Evolutionary conservation across 1,284 basidiomycete species (phyloP).

Genomic region (Trametes polyzona): DNA sequence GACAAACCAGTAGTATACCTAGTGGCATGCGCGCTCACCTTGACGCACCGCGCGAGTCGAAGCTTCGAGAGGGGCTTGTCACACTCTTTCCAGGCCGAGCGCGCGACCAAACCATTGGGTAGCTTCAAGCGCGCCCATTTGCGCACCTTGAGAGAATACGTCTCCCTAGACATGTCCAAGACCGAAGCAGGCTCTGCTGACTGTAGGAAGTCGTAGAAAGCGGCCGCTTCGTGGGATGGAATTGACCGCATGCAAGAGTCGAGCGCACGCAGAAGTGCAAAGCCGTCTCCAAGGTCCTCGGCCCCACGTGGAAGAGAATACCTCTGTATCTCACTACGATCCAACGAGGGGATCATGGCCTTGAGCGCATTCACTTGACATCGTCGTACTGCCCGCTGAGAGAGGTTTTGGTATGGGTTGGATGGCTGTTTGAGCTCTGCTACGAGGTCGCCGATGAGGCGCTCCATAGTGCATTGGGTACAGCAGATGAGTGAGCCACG

Average conservation of each 20-base stretch:
- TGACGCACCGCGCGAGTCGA: slow-evolving; percentile 12
- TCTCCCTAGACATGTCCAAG: background rate
- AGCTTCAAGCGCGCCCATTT: slow-evolving; percentile 31
- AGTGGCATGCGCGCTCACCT: background rate
- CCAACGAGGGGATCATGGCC: background rate
- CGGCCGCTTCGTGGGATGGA: background rate
- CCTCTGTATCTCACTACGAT: too few species aligned
- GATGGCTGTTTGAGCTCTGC: slow-evolving; percentile 29
- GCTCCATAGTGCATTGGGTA: slow-evolving; percentile 32
- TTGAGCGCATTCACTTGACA: slow-evolving; percentile 28
- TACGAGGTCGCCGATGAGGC: slow-evolving; percentile 31
- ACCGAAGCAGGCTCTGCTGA: background rate
- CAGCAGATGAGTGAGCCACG: slow-evolving; percentile 20
- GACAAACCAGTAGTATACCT: too few species aligned
- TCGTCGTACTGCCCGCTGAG: slow-evolving; percentile 19
- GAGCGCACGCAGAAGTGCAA: background rate
- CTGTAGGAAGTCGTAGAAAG: background rate
- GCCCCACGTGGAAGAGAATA: background rate
- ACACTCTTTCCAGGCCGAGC: slow-evolving; percentile 30
- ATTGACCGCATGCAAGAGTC: background rate
- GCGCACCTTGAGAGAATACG: background rate
- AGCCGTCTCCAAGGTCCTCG: background rate
- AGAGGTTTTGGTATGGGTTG: slow-evolving; percentile 30
- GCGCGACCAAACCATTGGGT: slow-evolving; percentile 34
- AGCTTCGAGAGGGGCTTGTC: background rate